Base-by-base conservation (phyloP, 148 eudicot species). In the Linanthus parryae region DNA sequence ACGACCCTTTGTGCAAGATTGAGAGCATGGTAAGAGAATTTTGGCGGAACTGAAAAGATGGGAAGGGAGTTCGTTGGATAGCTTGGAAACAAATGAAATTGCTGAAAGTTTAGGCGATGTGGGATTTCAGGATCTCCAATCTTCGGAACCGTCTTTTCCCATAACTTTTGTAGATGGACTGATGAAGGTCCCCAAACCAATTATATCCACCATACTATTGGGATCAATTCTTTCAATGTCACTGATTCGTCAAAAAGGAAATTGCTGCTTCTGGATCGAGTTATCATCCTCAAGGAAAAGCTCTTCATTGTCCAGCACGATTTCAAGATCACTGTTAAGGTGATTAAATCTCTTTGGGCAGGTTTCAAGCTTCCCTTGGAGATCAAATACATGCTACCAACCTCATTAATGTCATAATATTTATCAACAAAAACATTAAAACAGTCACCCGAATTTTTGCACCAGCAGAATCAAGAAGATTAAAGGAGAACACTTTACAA, bases 371-470 rank as follows among this genome's bases (percentile, higher is more conserved):
- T 68, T 44, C 97, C 97, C 52, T 73, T 89, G 33, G 97, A 85
- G 33, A 89, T 72, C 62, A 74, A 40, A 66, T 85, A 82, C 27
- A 89, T 83, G 55, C 67, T 77, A 42, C 95, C 95, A 20, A 38
- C 67, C 65, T 89, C 91, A 48, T 85, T 75, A 48, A 54, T 76
- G 56, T 59, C 44, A 58, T 64, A 75, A 48, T 82, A 89, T 34
- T 82, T 88, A 64, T 89, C 95, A 39, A 69, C 97, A 45, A 70
- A 91, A 57, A 77, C 74, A 72, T 85, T 89, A 69, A 89, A 89
- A 67, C 97, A 89, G 83, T 89, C 25, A 50, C 88, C 58, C 90
- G 77, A 57, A 89, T 89, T 67, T 89, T 95, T 44, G 90, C 95
- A 39, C 91, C 81, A n/a, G n/a, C n/a, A n/a, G n/a, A n/a, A n/a